Evolutionary conservation across 176 grass and related monocot genomes (phyloP), one percentile per base, ranked within the genome.

Genomic region (Oryza meridionalis): DNA sequence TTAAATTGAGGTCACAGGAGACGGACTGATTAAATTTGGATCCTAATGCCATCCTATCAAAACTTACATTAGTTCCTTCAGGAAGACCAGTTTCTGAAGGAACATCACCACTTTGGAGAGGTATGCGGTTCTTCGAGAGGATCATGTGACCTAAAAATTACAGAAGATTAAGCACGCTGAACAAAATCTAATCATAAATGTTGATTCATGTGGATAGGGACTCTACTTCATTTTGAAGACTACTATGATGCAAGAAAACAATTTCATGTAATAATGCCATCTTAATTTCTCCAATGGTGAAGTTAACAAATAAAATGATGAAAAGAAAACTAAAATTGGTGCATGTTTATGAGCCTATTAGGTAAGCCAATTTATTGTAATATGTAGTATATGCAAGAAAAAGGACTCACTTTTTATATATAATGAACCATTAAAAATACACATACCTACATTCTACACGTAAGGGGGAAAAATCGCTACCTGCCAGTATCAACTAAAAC

Each of bases 51-150:
- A 65, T 37, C 29, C 76, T 81, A 40, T 63, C 35, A 85, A 73
- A 90, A 31, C 43, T 83, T 58, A 92, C 93, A 70, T 78, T 59
- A 61, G 65, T 58, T 70, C 92, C 85, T 84, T 92, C 77, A 16
- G 78, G 76, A 53, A 70, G 49, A 43, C 61, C 80, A 77, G 47
- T 67, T 84, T 93, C 90, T 82, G 86, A 78, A 88, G 85, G 84
- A 27, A 42, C 38, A 11, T 70, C 83, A 11, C 62, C 51, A 75
- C 51, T 73, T 68, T 87, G 85, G 17, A 93, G 90, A 82, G 88
- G 78, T 69, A 95, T 71, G 32, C 51, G 58, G 11, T 83, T 86
- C 61, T 86, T 79, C 77, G 73, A 77, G 9, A 77, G 78, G 62
- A 16, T 53, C 69, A 70, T 70, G 70, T 83, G 67, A 86, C 82